Evolutionary conservation across 805 yeast genomes (phyloP), one percentile per base, ranked within the genome.

Genomic region (Nakazawaea peltata): DNA sequence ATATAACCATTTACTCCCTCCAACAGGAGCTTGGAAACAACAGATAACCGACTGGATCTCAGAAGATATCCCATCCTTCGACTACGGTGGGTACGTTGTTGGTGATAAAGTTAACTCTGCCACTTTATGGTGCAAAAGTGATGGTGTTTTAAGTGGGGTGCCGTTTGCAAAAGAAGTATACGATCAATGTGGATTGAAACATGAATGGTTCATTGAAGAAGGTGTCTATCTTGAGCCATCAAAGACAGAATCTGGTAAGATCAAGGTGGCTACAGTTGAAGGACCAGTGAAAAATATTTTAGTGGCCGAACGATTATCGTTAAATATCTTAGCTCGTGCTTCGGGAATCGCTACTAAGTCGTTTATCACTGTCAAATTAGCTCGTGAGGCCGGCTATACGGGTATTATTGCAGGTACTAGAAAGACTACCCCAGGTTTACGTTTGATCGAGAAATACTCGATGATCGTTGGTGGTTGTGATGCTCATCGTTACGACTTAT

Each of bases 381-480:
- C 96, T 1, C 69, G 77, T 37, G 58, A 69, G 28, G 59, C 70
- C 4, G 92, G 94, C 0, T 90, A 76, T 52, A 61, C 61, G 3
- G 97, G 97, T 0, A 69, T 80, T 17, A 86, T 88, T 53, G 97
- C 97, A 0, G 97, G 97, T 5, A 88, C 97, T 1, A 73, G 97
- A 53, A 88, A 88, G 59, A 90, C 97, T n/a, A 90, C 97, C 0
- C 97, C 97, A 0, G 97, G 97, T 0, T 69, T 88, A 43, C 74
- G 97, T 50, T 65, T 79, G 28, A 60, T 90, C 39, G 97, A 88
- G 53, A 88, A 88, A 55, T 88, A 88, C 59, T 81, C 95, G 17
- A 90, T 88, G 97, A 61, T 85, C 22, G 94, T 88, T 8, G 97
- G 97, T 22, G 97, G 97, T 3, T 82, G 85, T 37, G 97, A 88